A percentile compares a stretch with the other conserved stretches of the same genome.
phyloP scores from a whole-genome alignment of 768 basidiomycete species.

The Rickenella mellea region DNA sequence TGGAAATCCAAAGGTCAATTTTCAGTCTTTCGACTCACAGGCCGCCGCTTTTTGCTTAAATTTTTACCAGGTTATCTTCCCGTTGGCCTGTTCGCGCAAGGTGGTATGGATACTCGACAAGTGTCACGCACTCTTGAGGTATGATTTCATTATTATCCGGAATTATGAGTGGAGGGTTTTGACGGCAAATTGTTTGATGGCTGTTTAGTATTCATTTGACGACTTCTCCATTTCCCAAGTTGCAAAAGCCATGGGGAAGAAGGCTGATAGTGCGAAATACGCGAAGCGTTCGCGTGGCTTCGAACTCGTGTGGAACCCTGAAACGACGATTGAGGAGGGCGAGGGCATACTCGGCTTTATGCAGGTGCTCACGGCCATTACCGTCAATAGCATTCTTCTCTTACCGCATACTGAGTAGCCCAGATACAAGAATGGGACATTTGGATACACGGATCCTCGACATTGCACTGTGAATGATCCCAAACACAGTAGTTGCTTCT shows the following conservation, averaged over 20 bases:
- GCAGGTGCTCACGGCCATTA: too few relatives aligned
- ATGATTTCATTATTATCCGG: background rate
- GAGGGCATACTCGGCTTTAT: background rate
- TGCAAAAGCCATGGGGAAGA: slow-evolving; percentile 1
- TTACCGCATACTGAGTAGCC: background rate
- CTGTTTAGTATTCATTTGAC: slow-evolving; percentile 2
- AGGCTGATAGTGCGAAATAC: background rate
- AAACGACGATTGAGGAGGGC: background rate
- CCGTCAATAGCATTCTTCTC: too few relatives aligned
- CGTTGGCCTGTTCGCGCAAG: background rate
- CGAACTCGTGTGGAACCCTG: background rate
- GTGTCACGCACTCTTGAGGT: slow-evolving; percentile 4
- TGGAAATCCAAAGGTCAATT: slow-evolving; percentile 1
- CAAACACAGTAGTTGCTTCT: background rate
- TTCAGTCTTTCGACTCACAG: background rate
- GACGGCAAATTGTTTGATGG: background rate
- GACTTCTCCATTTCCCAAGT: slow-evolving; percentile 5
- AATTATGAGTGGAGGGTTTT: background rate
- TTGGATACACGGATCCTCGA: slow-evolving; percentile 4
- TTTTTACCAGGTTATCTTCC: background rate
- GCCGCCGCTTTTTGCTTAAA: background rate
- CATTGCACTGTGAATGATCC: slow-evolving; percentile 4
- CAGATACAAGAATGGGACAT: background rate
- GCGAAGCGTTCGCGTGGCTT: background rate
- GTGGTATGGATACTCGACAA: slow-evolving; percentile 2